Evolutionary conservation across 805 yeast genomes (phyloP), one percentile per base, ranked within the genome.

Genomic region (Yarrowia sp.): DNA sequence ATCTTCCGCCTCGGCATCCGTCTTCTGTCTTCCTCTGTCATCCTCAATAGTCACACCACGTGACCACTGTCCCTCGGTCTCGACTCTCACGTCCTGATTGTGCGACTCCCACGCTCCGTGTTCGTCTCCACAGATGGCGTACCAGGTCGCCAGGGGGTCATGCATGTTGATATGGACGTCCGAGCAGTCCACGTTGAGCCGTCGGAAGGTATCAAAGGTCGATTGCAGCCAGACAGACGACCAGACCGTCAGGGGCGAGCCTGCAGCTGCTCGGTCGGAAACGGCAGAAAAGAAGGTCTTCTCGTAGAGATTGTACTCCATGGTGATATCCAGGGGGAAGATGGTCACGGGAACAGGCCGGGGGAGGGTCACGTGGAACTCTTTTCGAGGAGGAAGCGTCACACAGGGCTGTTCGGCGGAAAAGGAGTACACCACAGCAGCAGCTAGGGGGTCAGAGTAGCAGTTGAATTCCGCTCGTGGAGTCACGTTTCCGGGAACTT

Each of bases 381-480:
- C 42, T 49, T 70, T 68, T 9, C 73, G 71, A 8, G 56, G 45
- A 8, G 81, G 81, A 64, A 75, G 69, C 14, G 78, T 75, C 38
- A 70, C 69, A 32, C 49, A 46, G 5, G 82, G 80, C 59, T 71
- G 41, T 5, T 40, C 55, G 16, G 79, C 71, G 0, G 80, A 77
- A 26, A 78, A 74, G 2, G 81, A 76, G 50, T 76, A 77, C 3
- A 80, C 76, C 14, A 74, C 72, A 0, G 82, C 80, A 3, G 82
- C 80, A 1, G 82, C 83, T 16, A 76, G 68, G 3, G 82, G 79
- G 67, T 81, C 83, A 2, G 82, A 77, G 66, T 72, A 79, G 19
- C 79, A 79, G 69, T 81, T 81, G 75, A 80, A 81, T 71, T 81
- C 83, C 5, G 82, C 83, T 8, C 72, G 46, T 3, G 83, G 83